Evolutionary conservation across 768 basidiomycete species (phyloP).

Genomic region (Lanmaoa rubissima): DNA sequence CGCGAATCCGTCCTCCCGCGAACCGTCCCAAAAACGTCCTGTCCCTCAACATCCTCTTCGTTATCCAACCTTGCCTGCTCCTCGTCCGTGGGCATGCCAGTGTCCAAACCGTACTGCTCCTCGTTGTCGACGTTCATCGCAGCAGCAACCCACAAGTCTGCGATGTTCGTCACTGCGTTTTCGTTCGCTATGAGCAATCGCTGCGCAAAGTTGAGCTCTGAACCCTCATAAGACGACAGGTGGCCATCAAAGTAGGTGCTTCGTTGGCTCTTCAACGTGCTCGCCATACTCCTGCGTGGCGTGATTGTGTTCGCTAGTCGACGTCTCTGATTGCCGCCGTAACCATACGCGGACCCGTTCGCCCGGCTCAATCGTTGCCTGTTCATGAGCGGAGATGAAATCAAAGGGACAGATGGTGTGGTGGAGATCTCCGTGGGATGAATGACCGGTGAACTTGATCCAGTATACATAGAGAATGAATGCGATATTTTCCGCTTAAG

Average conservation of each 20-base stretch:
- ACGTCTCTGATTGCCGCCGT: constrained; percentile 53
- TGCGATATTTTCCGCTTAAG: constrained; percentile 51
- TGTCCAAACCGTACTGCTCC: constrained; percentile 60
- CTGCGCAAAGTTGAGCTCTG: constrained; percentile 84
- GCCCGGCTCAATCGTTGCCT: constrained; percentile 52
- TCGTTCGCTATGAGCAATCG: constrained; percentile 90
- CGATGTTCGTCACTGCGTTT: constrained; percentile 90
- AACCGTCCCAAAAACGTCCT: constrained; percentile 25
- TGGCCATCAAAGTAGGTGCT: constrained; percentile 45
- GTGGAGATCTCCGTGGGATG: constrained; percentile 32
- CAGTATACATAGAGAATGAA: constrained; percentile 59
- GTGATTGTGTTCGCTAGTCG: constrained; percentile 51
- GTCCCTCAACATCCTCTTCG: constrained; percentile 42
- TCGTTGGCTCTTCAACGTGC: constrained; percentile 50
- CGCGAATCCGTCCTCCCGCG: constrained; percentile 22
- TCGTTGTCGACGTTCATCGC: constrained; percentile 95
- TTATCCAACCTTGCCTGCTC: constrained; percentile 36
- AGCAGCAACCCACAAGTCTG: constrained; percentile 96
- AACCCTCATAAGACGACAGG: constrained; percentile 40
- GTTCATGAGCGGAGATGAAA: constrained; percentile 40
- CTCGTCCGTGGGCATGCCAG: constrained; percentile 24
- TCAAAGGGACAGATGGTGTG: constrained; percentile 45
- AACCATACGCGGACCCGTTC: constrained; percentile 82
- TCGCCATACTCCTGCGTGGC: constrained; percentile 52
- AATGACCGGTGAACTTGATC: constrained; percentile 47